Evolutionary conservation across 2,329 filamentous ascomycete genomes (phyloP), one percentile per base, ranked within the genome.

Genomic region (Cryphonectria carpinicola): DNA sequence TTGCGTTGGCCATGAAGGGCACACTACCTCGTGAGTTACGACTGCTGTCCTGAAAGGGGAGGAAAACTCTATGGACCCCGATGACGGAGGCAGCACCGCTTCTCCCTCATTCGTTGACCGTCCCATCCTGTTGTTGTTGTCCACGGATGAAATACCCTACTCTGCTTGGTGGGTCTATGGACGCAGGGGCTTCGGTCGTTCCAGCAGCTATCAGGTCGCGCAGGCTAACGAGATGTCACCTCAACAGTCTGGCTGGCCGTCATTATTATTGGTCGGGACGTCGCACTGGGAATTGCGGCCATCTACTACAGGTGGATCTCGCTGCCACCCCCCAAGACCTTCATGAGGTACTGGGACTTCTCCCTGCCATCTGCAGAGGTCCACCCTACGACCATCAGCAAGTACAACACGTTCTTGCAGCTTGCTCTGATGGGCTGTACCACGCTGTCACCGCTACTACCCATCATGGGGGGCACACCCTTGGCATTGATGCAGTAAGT

Each of bases 271-370:
- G 95, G 95, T 39, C 89, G 96, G 60, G 96, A 99, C 77, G 88
- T 93, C 58, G 93, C 91, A 28, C 87, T 99, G 5, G 94, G 88
- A 37, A 86, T 97, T 32, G 90, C 94, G 1, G 96, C 96, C 35
- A 90, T 99, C 75, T 98, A 98, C 84, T 98, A 96, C 81, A 92
- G 96, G 74, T 98, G 94, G 88, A 97, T 98, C 74, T 97, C 93
- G 2, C 87, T 99, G 7, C 96, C 96, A 0, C 91, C 93, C 0
- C 96, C 96, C 1, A 98, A 98, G 82, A 98, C 96, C 0, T 93
- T 98, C 81, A 83, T 88, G 25, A 86, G 96, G 25, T 99, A 98
- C 82, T 99, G 96, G 96, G 96, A 99, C 81, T 98, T 99, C 79
- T 95, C 93, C 3, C 87, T 99, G 19, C 96, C 93, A 2, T 93